Base-by-base conservation (phyloP, 2,329 filamentous ascomycete genomes). In the Hawksworthiomyces lignivorus region DNA sequence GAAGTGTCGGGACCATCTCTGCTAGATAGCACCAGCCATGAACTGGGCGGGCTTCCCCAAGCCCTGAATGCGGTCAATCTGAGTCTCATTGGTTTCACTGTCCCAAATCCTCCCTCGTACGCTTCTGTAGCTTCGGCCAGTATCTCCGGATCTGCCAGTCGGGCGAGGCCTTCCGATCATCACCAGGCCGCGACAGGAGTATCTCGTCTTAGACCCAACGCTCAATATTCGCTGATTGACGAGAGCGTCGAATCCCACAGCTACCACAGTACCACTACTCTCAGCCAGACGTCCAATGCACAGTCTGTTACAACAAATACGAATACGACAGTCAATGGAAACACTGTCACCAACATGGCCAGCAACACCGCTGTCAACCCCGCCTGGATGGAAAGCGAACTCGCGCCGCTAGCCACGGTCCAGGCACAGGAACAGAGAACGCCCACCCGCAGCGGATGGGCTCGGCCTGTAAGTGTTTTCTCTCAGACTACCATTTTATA, bases 391-490 rank as follows among this genome's bases (percentile, higher is more conserved):
- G 47, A 47, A 7, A 31, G 34, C 10, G 37, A 37, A 9, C 39
- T 45, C 5, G 18, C 27, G 18, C 11, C 33, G 14, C 9, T 46
- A 19, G 17, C 40, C 5, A 14, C 28, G 3, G 3, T 24, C n/a
- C 24, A n/a, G 24, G 3, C 12, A 5, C 35, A 15, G 22, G 20
- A 31, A 4, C 24, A 42, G n/a, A 29, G 38, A 17, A 14, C 7
- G 4, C 38, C 29, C 7, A 18, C 6, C 21, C 12, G 29, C n/a
- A 41, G 27, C 15, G 44, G 39, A 4, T 52, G 50, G 50, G 50
- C 48, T 7, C 31, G 38, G n/a, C 50, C 50, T n/a, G 50, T 52
- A 45, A 18, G 47, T 18, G n/a, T n/a, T n/a, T n/a, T n/a, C n/a
- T n/a, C n/a, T n/a, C n/a, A n/a, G n/a, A n/a, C n/a, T n/a, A n/a